Percentiles rank a stretch among this genome's conserved stretches.
These are phyloP conservation scores for Phytopythium chamaehyphon DNA, from an alignment of 352 stramenopile species.

Conservation along the genomic window DNA sequence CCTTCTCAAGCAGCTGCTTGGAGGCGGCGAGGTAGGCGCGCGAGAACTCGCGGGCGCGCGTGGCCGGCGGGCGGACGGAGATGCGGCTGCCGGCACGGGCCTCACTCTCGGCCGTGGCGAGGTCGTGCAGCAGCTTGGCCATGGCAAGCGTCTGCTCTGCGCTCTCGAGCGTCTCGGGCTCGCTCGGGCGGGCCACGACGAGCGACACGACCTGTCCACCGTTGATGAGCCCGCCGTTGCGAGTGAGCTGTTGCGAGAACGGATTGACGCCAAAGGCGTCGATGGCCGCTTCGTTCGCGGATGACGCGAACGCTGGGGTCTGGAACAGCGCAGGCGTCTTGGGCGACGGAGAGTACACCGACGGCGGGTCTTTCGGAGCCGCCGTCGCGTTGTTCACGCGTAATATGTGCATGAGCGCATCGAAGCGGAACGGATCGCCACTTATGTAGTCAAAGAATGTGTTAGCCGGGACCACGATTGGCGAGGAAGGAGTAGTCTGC, in stretches of 20 bases:
- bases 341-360: conserved; percentile 13
- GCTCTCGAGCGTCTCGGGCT: conserved; percentile 46
- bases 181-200: conserved; percentile 26
- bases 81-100: conserved; percentile 56
- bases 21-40: conserved; percentile 61
- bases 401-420: conserved; percentile 35
- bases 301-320: conserved; percentile 12
- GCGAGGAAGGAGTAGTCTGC: conserved; percentile 17
- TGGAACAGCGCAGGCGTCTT: conserved; percentile 3
- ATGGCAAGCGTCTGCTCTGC: conserved; percentile 73
- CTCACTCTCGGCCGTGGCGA: conserved; percentile 64
- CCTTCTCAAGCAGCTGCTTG: conserved; percentile 66
- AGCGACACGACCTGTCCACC: conserved; percentile 29
- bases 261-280: conserved; percentile 25
- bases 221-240: conserved; percentile 47
- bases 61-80: conserved; percentile 41
- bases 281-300: conserved; percentile 13
- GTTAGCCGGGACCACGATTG: conserved; percentile 29
- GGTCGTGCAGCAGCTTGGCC: conserved; percentile 70
- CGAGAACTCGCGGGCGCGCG: conserved; percentile 60
- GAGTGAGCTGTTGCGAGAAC: conserved; percentile 50
- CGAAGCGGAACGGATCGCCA: conserved; percentile 36
- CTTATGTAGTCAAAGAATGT: conserved; percentile 60
- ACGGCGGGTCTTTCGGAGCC: not conserved
- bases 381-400: conserved; percentile 37